phyloP scores from a whole-genome alignment of 2,329 filamentous ascomycete species.

The Talaromyces pinophilus region DNA sequence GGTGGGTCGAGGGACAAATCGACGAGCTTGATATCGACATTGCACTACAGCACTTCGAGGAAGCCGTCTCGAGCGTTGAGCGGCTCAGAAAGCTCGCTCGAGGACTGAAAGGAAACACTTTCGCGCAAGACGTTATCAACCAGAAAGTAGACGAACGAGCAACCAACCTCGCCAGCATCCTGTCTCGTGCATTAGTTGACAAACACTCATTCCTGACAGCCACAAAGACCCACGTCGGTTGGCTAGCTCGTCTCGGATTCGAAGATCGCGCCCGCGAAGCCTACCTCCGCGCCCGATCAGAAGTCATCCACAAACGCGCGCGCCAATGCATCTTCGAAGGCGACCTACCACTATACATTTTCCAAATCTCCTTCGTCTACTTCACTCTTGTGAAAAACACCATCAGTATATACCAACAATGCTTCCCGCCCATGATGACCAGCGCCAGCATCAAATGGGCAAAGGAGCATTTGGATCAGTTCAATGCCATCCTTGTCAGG shows the following conservation, averaged over 20 bases:
- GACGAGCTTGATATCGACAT: constrained; percentile 96
- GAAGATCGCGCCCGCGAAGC: constrained; percentile 86
- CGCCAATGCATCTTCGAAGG: constrained; percentile 95
- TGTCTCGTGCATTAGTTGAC: constrained; percentile 75
- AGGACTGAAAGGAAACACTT: constrained; percentile 77
- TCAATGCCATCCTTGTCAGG: constrained; percentile 77
- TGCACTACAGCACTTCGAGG: constrained; percentile 83
- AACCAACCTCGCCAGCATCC: constrained; percentile 70
- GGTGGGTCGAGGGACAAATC: constrained; percentile 93
- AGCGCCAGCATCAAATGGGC: constrained; percentile 97
- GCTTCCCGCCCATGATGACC: constrained; percentile 84
- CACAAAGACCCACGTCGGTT: constrained; percentile 77
- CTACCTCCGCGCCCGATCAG: constrained; percentile 77
- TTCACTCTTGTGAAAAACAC: constrained; percentile 95
- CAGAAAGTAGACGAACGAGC: constrained; percentile 88
- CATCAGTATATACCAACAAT: constrained; percentile 80
- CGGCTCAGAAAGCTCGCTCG: constrained; percentile 77
- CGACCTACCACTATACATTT: constrained; percentile 88
- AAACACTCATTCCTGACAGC: constrained; percentile 74
- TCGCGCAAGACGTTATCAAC: constrained; percentile 88
- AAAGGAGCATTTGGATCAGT: constrained; percentile 90
- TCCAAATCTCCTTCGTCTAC: constrained; percentile 92
- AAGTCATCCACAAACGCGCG: constrained; percentile 76
- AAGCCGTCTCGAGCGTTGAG: constrained; percentile 80
- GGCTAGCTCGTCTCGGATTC: constrained; percentile 83